phyloP scores from a whole-genome alignment of 164 flowering plant genomes.

The Vitis rotundifolia region DNA sequence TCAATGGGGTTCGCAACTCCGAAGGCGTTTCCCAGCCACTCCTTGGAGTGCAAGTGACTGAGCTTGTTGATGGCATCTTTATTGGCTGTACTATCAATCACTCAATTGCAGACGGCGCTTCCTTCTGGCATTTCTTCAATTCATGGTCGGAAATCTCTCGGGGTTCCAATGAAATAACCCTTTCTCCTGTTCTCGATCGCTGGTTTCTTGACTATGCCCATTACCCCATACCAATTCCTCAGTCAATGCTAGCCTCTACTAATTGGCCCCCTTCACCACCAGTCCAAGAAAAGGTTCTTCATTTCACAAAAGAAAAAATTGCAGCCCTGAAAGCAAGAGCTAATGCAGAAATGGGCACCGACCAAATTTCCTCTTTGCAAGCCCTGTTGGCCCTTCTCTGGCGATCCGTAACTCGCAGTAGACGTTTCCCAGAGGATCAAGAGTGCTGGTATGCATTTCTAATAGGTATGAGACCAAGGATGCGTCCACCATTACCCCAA shows the following conservation, averaged over 20 bases:
- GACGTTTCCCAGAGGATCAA: background rate
- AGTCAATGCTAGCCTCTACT: background rate
- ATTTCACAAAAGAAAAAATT: slow-evolving; percentile 17
- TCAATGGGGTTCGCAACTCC: slow-evolving; percentile 17
- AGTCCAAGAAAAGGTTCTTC: slow-evolving; percentile 19
- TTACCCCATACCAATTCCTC: slow-evolving; percentile 21
- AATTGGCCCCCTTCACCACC: background rate
- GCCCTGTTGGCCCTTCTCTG: slow-evolving; percentile 12
- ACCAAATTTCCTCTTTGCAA: slow-evolving; percentile 18
- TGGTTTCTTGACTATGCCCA: slow-evolving; percentile 16
- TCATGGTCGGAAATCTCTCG: slow-evolving; percentile 47
- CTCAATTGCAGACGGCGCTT: slow-evolving; percentile 33
- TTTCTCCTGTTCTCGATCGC: slow-evolving; percentile 24
- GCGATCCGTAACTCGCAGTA: slow-evolving; percentile 6
- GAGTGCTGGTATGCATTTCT: too few relatives aligned
- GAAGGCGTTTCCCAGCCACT: slow-evolving; percentile 34
- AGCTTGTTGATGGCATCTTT: slow-evolving; percentile 46
- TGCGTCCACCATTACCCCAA: too few relatives aligned
- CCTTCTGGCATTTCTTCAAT: slow-evolving; percentile 51
- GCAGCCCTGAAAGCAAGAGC: background rate
- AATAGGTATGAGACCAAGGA: too few relatives aligned
- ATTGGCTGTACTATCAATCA: slow-evolving; percentile 44
- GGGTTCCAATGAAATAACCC: slow-evolving; percentile 9
- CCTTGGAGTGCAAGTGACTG: slow-evolving; percentile 44
- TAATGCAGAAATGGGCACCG: background rate